Percentiles rank a stretch among this genome's conserved stretches.
These are phyloP conservation scores for Helianthus tuberosus DNA, from an alignment of 129 eudicot genomes.

Conservation along the genomic window DNA sequence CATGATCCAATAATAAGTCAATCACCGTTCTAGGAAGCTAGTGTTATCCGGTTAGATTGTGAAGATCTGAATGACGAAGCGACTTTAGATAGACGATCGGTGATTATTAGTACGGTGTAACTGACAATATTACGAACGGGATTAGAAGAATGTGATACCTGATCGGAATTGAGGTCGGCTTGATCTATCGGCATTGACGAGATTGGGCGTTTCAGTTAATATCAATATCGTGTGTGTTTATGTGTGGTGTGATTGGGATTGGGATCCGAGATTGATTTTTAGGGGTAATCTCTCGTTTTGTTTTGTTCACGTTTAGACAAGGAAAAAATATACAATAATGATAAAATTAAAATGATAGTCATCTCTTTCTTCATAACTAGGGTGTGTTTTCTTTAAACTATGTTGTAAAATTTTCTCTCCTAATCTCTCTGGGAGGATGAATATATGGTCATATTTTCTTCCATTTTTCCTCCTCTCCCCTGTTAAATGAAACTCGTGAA, in stretches of 20 bases:
- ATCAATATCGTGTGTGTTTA: slow-evolving; percentile 1
- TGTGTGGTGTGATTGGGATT: slow-evolving; percentile 13
- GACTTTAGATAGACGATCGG: not conserved
- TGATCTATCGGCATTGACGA: slow-evolving; percentile 58
- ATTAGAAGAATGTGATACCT: slow-evolving; percentile 48
- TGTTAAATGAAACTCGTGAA: too few species aligned
- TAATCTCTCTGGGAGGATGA: too few species aligned
- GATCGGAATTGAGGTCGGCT: slow-evolving; percentile 64
- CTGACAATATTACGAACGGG: too few species aligned
- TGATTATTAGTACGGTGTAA: too few species aligned
- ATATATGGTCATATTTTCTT: too few species aligned
- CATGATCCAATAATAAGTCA: too few species aligned
- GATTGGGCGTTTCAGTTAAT: slow-evolving; percentile 12
- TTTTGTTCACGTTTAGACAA: slow-evolving; percentile 15
- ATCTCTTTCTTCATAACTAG: too few species aligned
- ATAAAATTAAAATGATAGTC: too few species aligned
- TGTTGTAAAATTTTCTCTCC: too few species aligned
- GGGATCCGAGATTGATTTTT: slow-evolving; percentile 25
- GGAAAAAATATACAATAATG: too few species aligned
- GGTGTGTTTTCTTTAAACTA: too few species aligned
- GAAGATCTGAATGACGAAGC: slow-evolving; percentile 15
- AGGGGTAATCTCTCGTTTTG: not conserved
- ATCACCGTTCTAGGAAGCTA: slow-evolving; percentile 7
- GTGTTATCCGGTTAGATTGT: slow-evolving; percentile 7
- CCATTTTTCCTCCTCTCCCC: too few species aligned